phyloP scores from a whole-genome alignment of 2,329 filamentous ascomycete species.

The Pyrenophora graminea region DNA sequence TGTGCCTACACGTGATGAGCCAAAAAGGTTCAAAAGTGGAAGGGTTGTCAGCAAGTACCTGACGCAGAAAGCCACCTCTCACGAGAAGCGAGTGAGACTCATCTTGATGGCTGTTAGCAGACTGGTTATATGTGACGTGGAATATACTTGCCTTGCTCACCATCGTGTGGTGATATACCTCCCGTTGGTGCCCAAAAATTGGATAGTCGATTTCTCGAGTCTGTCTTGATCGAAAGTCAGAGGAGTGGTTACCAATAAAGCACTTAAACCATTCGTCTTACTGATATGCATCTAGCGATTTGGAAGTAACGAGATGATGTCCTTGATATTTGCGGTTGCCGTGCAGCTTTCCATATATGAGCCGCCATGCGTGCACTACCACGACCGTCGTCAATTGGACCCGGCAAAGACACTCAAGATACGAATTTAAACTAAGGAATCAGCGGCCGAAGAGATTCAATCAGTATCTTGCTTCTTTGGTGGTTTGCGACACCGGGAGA shows the following conservation, averaged over 20 bases:
- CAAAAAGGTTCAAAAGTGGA: neutral
- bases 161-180: conserved; percentile 62
- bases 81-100: conserved; percentile 52
- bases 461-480: conserved; percentile 7
- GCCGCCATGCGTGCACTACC: conserved; percentile 32
- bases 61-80: conserved; percentile 53
- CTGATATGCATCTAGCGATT: conserved; percentile 44
- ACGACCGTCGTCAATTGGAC: neutral
- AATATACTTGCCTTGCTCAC: conserved; percentile 47
- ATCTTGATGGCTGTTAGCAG: conserved; percentile 26
- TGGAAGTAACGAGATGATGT: conserved; percentile 6
- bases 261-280: conserved; percentile 21
- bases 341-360: conserved; percentile 28
- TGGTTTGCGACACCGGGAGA: conserved; percentile 7
- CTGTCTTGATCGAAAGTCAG: conserved; percentile 47
- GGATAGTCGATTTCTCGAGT: conserved; percentile 67
- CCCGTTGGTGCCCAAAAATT: conserved; percentile 80
- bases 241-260: neutral
- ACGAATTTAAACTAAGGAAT: too few species aligned
- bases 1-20: conserved; percentile 64
- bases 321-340: conserved; percentile 15
- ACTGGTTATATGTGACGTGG: neutral
- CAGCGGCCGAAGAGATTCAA: neutral
- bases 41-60: conserved; percentile 28
- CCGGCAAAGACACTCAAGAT: neutral